These are phyloP conservation scores for Pythium scleroteichum DNA, from an alignment of 352 stramenopile genomes.

Conservation along the genomic window DNA sequence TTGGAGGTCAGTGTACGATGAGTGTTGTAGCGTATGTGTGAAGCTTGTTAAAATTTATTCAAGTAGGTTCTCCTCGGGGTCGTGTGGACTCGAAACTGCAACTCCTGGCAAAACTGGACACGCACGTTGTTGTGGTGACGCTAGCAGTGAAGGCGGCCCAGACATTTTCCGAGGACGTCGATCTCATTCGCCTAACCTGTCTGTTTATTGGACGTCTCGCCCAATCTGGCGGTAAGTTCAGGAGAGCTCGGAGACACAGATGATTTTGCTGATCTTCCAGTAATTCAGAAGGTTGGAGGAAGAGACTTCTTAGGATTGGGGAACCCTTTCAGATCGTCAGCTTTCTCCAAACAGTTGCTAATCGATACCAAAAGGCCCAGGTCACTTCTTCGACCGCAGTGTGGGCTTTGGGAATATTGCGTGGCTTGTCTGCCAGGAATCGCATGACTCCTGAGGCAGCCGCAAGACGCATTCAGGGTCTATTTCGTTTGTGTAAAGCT, in stretches of 20 bases:
- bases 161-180: conserved; percentile 49
- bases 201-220: conserved; percentile 52
- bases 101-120: neutral
- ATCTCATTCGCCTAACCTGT: conserved; percentile 38
- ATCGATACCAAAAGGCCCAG: conserved; percentile 1
- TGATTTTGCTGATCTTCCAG: neutral
- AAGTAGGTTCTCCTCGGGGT: too few relatives aligned
- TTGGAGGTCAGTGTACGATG: conserved; percentile 27
- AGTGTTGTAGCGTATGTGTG: neutral
- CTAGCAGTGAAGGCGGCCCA: conserved; percentile 39
- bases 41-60: too few relatives aligned
- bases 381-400: neutral
- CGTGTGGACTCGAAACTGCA: neutral
- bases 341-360: conserved; percentile 3
- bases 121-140: neutral
- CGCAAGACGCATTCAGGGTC: conserved; percentile 46
- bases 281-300: neutral
- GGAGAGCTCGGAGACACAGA: too few relatives aligned
- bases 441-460: conserved; percentile 34
- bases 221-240: conserved; percentile 20
- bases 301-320: conserved; percentile 3
- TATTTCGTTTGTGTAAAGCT: conserved; percentile 64
- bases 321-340: neutral
- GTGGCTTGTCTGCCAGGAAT: conserved; percentile 19
- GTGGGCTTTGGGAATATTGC: conserved; percentile 39